Base-by-base conservation (phyloP, 768 basidiomycete genomes). In the Naganishia randhawae region DNA sequence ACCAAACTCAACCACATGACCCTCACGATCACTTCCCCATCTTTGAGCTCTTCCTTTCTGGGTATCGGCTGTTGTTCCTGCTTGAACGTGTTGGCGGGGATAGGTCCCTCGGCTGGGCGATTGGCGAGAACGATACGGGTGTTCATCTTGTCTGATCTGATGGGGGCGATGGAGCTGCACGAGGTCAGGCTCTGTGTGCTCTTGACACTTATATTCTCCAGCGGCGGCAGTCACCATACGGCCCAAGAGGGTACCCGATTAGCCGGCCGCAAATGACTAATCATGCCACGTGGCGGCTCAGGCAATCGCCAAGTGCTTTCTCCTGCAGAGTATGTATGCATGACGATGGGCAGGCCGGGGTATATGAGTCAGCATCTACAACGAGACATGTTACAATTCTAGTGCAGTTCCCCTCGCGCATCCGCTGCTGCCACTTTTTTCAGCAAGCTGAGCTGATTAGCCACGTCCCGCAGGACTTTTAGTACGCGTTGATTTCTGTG, bases 401-500 rank as follows among this genome's bases (percentile, higher is more conserved):
- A 67, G 25, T 67, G 66, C 0, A 67, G 33, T 57, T 67, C 66
- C 6, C 66, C 66, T 25, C 66, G 37, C 13, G 77, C 86, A 76
- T 94, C 90, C 14, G 81, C 85, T 63, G 86, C 85, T 16, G 92
- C 93, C 8, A 98, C 95, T 74, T 84, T 85, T 27, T 86, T 86
- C 63, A 99, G 81, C 55, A 99, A 84, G 75, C 84, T 86, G 41
- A 91, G 85, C 82, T 99, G 96, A 68, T 93, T 83, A 17, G 94
- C 93, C 25, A 99, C 95, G 48, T 85, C 84, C 77, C 83, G 84
- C 53, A 99, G 83, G 6, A 93, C 89, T n/a, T 85, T 84, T 32
- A 91, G 73, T 0, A 99, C 93, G 68, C 92, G 87, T 67, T 82
- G 81, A 76, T 97, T 99, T 22, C 57, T 61, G 39, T 41, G 25